Base-by-base conservation (phyloP, 805 yeast species). In the Trichomonascus vanleenenianus region DNA sequence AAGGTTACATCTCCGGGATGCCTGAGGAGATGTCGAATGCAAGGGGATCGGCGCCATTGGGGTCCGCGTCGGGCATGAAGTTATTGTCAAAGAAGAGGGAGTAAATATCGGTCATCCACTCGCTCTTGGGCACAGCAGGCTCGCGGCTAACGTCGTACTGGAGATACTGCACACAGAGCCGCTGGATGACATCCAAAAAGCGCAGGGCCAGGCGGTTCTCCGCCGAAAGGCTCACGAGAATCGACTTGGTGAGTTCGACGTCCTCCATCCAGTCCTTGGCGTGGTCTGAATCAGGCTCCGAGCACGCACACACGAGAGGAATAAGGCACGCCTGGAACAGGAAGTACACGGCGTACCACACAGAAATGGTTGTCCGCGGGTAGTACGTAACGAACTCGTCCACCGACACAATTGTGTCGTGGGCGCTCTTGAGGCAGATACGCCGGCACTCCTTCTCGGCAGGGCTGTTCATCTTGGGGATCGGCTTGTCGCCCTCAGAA, bases 341-440 rank as follows among this genome's bases (percentile, higher is more conserved):
- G 58, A 76, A 81, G 55, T 76, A 80, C 0, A 79, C 74, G 3
- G 82, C 75, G 60, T 79, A 76, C 85, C 85, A 80, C 22, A 76
- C 72, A 11, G 76, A 68, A 27, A 78, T 64, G 20, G 73, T 70
- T n/a, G 76, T 68, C 15, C 70, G 47, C 9, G 63, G 62, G 18
- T 45, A 47, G 16, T 49, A 49, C 10, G 47, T 42, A 11, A 61
- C 53, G 41, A 56, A 61, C 33, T 48, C 51, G 27, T 51, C 51
- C 7, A 79, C 75, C 6, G 80, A 72, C 34, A 62, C 45, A 12
- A 81, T 75, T 0, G 81, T 75, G 22, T 71, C 74, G 43, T 71
- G 71, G 2, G 84, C 76, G 33, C 74, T 71, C 15, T 66, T 70
- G 10, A 74, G 57, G 59, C 81, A 79, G 25, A 70, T 58, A n/a